These are phyloP conservation scores for Leccinum imitatum DNA, from an alignment of 768 basidiomycete species.

Conservation along the genomic window DNA sequence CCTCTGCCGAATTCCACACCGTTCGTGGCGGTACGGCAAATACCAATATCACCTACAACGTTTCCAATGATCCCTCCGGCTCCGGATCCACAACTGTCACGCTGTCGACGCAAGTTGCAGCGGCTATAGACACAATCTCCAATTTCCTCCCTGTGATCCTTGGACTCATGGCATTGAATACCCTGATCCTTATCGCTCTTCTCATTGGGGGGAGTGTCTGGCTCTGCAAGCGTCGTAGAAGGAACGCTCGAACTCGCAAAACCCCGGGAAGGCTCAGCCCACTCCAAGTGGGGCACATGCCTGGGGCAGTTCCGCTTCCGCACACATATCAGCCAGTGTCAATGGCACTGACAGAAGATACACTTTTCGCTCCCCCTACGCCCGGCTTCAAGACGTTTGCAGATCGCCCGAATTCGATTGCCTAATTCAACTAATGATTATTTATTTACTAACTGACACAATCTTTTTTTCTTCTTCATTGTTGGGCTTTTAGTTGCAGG, in stretches of 20 bases:
- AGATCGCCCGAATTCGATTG: slow-evolving; percentile 44
- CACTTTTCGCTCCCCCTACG: slow-evolving; percentile 52
- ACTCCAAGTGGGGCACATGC: slow-evolving; percentile 51
- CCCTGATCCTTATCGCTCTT: slow-evolving; percentile 62
- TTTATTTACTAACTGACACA: not conserved
- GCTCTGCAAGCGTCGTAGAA: slow-evolving; percentile 50
- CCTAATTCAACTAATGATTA: slow-evolving; percentile 25
- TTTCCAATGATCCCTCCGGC: slow-evolving; percentile 42
- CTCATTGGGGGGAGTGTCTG: slow-evolving; percentile 51
- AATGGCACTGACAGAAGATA: slow-evolving; percentile 45
- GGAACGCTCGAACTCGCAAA: slow-evolving; percentile 35
- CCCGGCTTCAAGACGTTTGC: slow-evolving; percentile 52
- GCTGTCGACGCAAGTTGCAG: slow-evolving; percentile 56
- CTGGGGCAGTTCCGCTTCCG: slow-evolving; percentile 31
- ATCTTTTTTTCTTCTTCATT: not conserved
- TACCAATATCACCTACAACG: slow-evolving; percentile 68
- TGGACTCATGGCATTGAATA: slow-evolving; percentile 75
- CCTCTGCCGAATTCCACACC: slow-evolving; percentile 68
- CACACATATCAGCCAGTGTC: slow-evolving; percentile 77
- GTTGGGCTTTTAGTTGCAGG: slow-evolving; percentile 8
- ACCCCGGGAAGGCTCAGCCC: slow-evolving; percentile 50
- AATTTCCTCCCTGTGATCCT: slow-evolving; percentile 72
- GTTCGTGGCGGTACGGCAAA: slow-evolving; percentile 63
- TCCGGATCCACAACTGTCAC: slow-evolving; percentile 49
- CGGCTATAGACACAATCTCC: slow-evolving; percentile 61